phyloP scores from a whole-genome alignment of 495 filamentous ascomycete species.

The Penicillium lagena region DNA sequence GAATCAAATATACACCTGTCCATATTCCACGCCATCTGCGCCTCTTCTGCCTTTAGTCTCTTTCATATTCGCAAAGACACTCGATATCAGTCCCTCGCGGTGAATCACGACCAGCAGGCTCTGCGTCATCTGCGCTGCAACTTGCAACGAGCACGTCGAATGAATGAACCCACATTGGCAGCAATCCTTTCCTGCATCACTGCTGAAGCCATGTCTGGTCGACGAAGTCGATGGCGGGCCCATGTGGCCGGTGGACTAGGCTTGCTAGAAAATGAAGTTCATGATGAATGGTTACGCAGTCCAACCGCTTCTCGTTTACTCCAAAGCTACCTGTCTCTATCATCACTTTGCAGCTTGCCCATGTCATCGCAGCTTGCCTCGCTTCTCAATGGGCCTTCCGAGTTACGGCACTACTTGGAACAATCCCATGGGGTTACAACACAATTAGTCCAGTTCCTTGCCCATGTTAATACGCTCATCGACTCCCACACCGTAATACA shows the following conservation, averaged over 20 bases:
- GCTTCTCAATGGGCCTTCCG: conserved; percentile 13
- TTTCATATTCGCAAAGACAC: conserved; percentile 14
- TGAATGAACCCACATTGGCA: conserved; percentile 15
- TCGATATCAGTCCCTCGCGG: conserved; percentile 19
- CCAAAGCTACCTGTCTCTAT: conserved; percentile 21
- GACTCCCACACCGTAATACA: conserved; percentile 3
- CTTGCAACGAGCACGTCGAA: conserved; percentile 7
- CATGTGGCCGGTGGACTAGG: conserved; percentile 20
- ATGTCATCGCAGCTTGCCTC: conserved; percentile 12
- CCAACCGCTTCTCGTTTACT: conserved; percentile 13
- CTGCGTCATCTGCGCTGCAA: conserved; percentile 16
- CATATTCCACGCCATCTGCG: conserved; percentile 25
- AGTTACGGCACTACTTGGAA: conserved; percentile 15
- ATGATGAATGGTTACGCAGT: conserved; percentile 12
- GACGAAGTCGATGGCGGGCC: conserved; percentile 18
- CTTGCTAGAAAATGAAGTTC: conserved; percentile 15
- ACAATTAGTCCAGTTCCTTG: conserved; percentile 14
- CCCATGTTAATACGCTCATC: conserved; percentile 9
- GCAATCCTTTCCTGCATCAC: conserved; percentile 19
- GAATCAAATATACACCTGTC: conserved; percentile 18
- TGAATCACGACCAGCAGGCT: conserved; percentile 18
- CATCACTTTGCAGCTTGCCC: conserved; percentile 18
- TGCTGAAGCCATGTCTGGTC: conserved; percentile 22
- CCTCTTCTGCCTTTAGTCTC: conserved; percentile 23
- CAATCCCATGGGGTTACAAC: conserved; percentile 17